Evolutionary conservation across 1,284 basidiomycete genomes (phyloP).

Genomic region (Rhodotorula mucilaginosa): DNA sequence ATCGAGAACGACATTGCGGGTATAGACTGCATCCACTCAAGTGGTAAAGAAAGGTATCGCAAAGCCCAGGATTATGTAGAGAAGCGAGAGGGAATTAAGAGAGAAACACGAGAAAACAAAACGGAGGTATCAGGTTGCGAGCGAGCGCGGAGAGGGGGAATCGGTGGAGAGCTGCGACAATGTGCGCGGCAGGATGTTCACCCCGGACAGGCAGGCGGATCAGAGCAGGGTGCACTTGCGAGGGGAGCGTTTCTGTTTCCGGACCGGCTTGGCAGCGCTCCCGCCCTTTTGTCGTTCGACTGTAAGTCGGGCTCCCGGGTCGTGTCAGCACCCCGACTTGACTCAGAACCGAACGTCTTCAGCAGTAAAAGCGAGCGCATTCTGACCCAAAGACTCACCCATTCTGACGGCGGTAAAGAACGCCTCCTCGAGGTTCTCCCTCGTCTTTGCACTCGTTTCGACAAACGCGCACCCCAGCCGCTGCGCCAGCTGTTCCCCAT

Average conservation of each 20-base stretch:
- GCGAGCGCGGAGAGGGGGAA: too few relatives aligned
- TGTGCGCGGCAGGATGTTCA: too few relatives aligned
- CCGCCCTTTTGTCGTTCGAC: slow-evolving; percentile 46
- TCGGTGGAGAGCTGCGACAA: too few relatives aligned
- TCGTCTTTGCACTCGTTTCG: slow-evolving; percentile 51
- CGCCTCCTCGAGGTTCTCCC: slow-evolving; percentile 49
- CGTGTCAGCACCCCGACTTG: background rate
- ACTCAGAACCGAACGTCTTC: background rate
- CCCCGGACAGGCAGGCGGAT: background rate
- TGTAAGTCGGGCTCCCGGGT: slow-evolving; percentile 11
- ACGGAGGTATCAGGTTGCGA: too few relatives aligned
- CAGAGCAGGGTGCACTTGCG: slow-evolving; percentile 47
- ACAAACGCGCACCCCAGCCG: slow-evolving; percentile 49
- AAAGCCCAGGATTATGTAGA: too few relatives aligned
- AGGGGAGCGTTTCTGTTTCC: slow-evolving; percentile 43
- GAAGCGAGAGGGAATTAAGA: too few relatives aligned
- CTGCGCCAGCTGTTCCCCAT: slow-evolving; percentile 48
- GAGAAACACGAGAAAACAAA: too few relatives aligned
- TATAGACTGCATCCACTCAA: too few relatives aligned
- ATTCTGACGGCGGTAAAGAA: slow-evolving; percentile 48
- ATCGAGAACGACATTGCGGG: too few relatives aligned
- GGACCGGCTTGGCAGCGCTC: slow-evolving; percentile 30
- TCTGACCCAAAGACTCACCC: slow-evolving; percentile 22
- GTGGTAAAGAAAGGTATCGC: too few relatives aligned
- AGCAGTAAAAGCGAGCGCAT: too few relatives aligned